Evolutionary conservation across 768 basidiomycete genomes (phyloP).

Genomic region (Tephrocybe sp.): DNA sequence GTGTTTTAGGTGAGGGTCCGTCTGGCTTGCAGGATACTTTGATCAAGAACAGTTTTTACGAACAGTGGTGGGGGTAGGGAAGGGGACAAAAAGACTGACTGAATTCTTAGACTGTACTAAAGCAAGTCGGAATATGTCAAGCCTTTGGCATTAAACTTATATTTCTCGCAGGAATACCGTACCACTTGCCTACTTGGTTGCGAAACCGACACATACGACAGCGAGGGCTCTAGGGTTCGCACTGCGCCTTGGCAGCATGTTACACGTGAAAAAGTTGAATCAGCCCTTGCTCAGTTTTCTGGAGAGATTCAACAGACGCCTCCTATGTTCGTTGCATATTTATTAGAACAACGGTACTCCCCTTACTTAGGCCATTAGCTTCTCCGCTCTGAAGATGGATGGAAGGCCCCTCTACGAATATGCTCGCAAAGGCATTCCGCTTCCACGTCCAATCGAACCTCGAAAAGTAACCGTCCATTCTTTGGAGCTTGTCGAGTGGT

Average conservation of each 20-base stretch:
- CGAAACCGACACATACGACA: slow-evolving; percentile 93
- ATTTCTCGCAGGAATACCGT: slow-evolving; percentile 72
- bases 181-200: slow-evolving; percentile 91
- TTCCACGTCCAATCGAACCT: slow-evolving; percentile 92
- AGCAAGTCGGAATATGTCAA: slow-evolving; percentile 34
- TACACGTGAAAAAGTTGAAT: slow-evolving; percentile 72
- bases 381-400: slow-evolving; percentile 98
- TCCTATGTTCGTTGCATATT: slow-evolving; percentile 66
- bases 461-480: slow-evolving; percentile 81
- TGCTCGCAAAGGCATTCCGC: slow-evolving; percentile 83
- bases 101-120: slow-evolving; percentile 89
- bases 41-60: slow-evolving; percentile 3
- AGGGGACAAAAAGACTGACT: slow-evolving; percentile 83
- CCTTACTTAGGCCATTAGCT: slow-evolving; percentile 46
- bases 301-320: slow-evolving; percentile 91
- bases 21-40: neutral
- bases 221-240: slow-evolving; percentile 79
- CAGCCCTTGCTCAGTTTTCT: slow-evolving; percentile 65
- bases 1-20: slow-evolving; percentile 72
- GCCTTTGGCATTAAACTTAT: neutral
- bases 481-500: slow-evolving; percentile 78
- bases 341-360: neutral
- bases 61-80: slow-evolving; percentile 84
- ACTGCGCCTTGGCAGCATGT: slow-evolving; percentile 81
- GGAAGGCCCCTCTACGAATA: slow-evolving; percentile 95